Conservation (phyloP, 768 basidiomycete genomes). For the Guyanaporus albipodus region DNA sequence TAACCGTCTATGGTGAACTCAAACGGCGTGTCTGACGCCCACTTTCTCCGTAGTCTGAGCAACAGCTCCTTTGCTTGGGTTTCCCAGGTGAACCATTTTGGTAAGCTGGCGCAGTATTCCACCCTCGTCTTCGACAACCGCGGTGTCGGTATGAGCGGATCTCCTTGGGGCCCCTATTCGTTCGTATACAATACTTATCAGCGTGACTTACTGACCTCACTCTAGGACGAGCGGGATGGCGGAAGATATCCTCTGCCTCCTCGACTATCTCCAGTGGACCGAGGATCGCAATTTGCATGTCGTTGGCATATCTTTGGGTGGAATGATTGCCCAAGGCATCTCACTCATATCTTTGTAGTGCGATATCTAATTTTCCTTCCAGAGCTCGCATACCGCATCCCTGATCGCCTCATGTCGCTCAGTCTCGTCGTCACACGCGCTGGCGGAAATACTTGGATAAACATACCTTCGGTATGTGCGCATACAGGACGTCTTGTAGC, state of each 20-base stretch:
- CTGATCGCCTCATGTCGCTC: conserved; percentile 63
- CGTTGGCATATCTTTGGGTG: conserved; percentile 74
- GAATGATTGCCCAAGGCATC: conserved; percentile 79
- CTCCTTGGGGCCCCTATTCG: conserved; percentile 76
- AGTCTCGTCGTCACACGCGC: conserved; percentile 67
- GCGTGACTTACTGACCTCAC: neutral
- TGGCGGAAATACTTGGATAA: conserved; percentile 52
- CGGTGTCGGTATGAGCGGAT: conserved; percentile 72
- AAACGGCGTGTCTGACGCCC: neutral
- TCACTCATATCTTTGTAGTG: neutral
- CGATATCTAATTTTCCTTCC: neutral
- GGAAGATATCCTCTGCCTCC: conserved; percentile 59
- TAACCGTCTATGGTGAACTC: conserved; percentile 13
- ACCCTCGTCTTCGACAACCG: conserved; percentile 81
- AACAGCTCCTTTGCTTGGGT: conserved; percentile 61
- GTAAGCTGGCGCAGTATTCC: conserved; percentile 48
- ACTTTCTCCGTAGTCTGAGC: conserved; percentile 45
- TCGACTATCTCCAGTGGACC: conserved; percentile 74
- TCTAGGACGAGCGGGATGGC: conserved; percentile 74
- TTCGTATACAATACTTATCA: conserved; percentile 31
- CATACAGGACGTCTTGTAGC: neutral
- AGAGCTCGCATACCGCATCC: conserved; percentile 69
- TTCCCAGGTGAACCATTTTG: conserved; percentile 62
- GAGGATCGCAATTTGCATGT: conserved; percentile 57
- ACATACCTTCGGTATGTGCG: conserved; percentile 57